Evolutionary conservation across 2,329 filamentous ascomycete species (phyloP), one percentile per base, ranked within the genome.

Genomic region (Phialemonium atrogriseum): DNA sequence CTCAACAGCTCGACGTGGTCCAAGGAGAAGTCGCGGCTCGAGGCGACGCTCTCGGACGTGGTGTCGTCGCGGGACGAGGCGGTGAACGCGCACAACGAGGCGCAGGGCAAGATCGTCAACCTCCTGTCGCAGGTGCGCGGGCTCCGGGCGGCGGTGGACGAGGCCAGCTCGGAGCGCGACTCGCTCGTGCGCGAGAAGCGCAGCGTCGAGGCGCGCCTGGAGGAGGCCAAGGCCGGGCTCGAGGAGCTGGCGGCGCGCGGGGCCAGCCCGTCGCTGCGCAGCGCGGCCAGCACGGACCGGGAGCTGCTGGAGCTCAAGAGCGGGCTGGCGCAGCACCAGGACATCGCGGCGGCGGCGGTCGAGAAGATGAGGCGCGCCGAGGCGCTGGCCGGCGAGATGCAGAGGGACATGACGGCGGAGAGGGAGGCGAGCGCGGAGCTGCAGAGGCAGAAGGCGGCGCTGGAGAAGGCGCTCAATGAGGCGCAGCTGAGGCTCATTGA

Each of bases 1-100:
- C 75, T 96, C 46, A 96, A 96, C 61, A 94, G 86, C 58, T 94
- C 87, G 11, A 94, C 89, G 1, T 96, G 91, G 88, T 88, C 88
- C 10, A 98, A 98, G 64, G 89, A 98, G 62, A 96, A 96, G 66
- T 74, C 86, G 11, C 80, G 89, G 11, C 70, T 98, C 24, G 89
- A 96, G 54, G 77, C 87, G 38, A 93, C 87, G 5, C 68, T 98
- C 33, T 79, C 89, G 30, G 87, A 95, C 53, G 74, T 96, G 19
- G 82, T 84, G 9, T 80, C 84, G 29, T 94, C 87, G n/a, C 79
- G 89, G 3, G 89, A 98, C 43, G 91, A 98, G 56, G 89, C 91
- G 8, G 82, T 87, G 30, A 80, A 78, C 46, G 89, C 91, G 1
- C 91, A 98, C 57, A 94, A 91, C 49, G 89, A 96, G 45, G 88